Percentiles rank a stretch among this genome's conserved stretches.
Conservation (phyloP, 2,329 filamentous ascomycete genomes). For the Teratosphaeria destructans region DNA sequence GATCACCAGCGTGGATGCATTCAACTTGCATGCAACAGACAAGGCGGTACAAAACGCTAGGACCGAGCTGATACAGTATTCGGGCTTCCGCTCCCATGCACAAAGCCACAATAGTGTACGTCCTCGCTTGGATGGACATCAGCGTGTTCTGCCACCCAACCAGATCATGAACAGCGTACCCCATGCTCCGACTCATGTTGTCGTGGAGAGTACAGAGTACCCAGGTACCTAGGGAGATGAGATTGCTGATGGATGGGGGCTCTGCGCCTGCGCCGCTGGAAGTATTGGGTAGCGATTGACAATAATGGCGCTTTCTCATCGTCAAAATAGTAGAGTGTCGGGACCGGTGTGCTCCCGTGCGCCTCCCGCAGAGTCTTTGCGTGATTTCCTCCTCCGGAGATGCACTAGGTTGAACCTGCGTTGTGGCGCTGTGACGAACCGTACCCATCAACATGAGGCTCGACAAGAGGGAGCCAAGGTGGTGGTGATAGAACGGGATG, state of each 20-base stretch:
- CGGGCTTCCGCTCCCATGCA: background rate
- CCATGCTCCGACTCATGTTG: too few relatives aligned
- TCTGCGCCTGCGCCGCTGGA: background rate
- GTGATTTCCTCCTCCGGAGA: too few relatives aligned
- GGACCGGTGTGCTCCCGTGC: background rate
- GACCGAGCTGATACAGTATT: background rate
- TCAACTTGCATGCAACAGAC: slow-evolving; percentile 1
- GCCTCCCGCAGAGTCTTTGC: background rate
- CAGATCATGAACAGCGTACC: too few relatives aligned
- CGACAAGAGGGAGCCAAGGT: background rate
- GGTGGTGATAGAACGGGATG: background rate
- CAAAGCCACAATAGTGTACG: background rate
- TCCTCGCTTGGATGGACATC: too few relatives aligned
- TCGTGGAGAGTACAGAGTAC: too few relatives aligned
- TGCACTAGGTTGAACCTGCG: background rate
- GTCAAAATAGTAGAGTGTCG: background rate
- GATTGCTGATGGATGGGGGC: background rate
- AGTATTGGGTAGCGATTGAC: background rate
- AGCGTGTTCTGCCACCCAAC: too few relatives aligned
- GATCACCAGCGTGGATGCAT: slow-evolving; percentile 1
- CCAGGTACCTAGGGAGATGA: background rate
- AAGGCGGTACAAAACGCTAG: background rate
- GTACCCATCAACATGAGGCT: background rate
- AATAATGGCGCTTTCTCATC: background rate
- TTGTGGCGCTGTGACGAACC: background rate